These are phyloP conservation scores for Teunomyces panamensis DNA, from an alignment of 805 yeast species.

Conservation along the genomic window DNA sequence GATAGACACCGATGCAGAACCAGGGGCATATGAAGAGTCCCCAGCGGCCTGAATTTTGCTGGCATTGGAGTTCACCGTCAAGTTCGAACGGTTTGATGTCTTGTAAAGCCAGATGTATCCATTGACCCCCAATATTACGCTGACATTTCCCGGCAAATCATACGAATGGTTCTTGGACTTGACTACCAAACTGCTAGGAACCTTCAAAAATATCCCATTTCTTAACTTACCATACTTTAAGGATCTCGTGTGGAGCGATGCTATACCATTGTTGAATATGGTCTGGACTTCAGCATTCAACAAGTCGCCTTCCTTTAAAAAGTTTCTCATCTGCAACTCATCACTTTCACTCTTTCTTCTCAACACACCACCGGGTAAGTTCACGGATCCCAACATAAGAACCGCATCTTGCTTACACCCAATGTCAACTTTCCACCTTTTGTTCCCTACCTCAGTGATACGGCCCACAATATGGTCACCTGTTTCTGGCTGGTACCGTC, in stretches of 20 bases:
- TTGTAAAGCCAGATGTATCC: conserved; percentile 92
- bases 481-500: conserved; percentile 88
- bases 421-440: conserved; percentile 95
- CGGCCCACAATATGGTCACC: conserved; percentile 97
- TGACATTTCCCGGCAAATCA: conserved; percentile 90
- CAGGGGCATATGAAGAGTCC: conserved; percentile 43
- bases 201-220: conserved; percentile 79
- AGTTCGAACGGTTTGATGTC: conserved; percentile 37
- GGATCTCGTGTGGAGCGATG: conserved; percentile 92
- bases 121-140: conserved; percentile 87
- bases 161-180: conserved; percentile 87
- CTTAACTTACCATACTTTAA: conserved; percentile 92
- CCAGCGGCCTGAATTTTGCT: conserved; percentile 40
- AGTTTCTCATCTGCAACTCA: conserved; percentile 92
- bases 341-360: conserved; percentile 93
- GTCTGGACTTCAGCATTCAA: conserved; percentile 95
- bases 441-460: conserved; percentile 88
- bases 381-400: conserved; percentile 90
- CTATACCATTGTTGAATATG: conserved; percentile 84
- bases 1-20: conserved; percentile 62
- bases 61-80: conserved; percentile 19
- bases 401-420: conserved; percentile 94
- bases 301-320: conserved; percentile 92
- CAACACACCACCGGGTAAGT: conserved; percentile 94
- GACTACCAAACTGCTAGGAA: conserved; percentile 79